Evolutionary conservation across 495 filamentous ascomycete genomes (phyloP).

Genomic region (Penicillium mononematosum): DNA sequence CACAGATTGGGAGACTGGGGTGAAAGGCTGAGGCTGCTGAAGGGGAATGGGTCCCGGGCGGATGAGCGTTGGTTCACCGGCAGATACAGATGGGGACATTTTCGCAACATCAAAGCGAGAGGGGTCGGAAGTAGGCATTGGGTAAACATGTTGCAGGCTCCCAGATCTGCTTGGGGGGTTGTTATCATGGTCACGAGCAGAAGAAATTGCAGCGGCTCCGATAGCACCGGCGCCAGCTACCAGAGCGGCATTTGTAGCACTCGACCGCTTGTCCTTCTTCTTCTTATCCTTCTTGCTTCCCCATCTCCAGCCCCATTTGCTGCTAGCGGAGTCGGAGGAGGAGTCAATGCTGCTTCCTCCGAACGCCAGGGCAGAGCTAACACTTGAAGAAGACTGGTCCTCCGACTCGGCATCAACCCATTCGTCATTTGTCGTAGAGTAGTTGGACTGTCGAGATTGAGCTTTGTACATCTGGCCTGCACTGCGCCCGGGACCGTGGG

Average conservation of each 20-base stretch:
- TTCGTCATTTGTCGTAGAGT: slow-evolving; percentile 39
- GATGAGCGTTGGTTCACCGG: slow-evolving; percentile 45
- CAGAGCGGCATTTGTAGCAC: slow-evolving; percentile 25
- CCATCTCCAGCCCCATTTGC: slow-evolving; percentile 59
- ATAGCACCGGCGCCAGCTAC: slow-evolving; percentile 32
- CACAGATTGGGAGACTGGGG: slow-evolving; percentile 54
- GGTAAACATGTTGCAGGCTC: slow-evolving; percentile 51
- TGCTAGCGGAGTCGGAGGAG: slow-evolving; percentile 50
- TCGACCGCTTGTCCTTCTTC: slow-evolving; percentile 39
- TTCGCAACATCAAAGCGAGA: slow-evolving; percentile 54
- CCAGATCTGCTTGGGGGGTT: slow-evolving; percentile 31
- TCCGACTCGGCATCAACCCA: slow-evolving; percentile 61
- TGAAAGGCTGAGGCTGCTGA: slow-evolving; percentile 57
- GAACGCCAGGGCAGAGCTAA: slow-evolving; percentile 57
- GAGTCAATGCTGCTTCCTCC: slow-evolving; percentile 48
- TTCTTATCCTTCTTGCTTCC: slow-evolving; percentile 48
- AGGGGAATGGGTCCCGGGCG: slow-evolving; percentile 53
- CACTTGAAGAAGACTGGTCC: slow-evolving; percentile 46
- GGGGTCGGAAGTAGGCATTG: slow-evolving; percentile 62
- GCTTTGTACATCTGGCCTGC: slow-evolving; percentile 43
- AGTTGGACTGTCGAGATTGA: slow-evolving; percentile 32
- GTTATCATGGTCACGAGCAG: slow-evolving; percentile 27
- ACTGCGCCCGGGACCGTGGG: slow-evolving; percentile 28
- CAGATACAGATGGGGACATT: slow-evolving; percentile 45
- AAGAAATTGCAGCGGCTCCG: slow-evolving; percentile 37